Percentiles rank a stretch among this genome's conserved stretches.
These are phyloP conservation scores for Stagonosporopsis tanaceti DNA, from an alignment of 2,329 filamentous ascomycete species.

Conservation along the genomic window DNA sequence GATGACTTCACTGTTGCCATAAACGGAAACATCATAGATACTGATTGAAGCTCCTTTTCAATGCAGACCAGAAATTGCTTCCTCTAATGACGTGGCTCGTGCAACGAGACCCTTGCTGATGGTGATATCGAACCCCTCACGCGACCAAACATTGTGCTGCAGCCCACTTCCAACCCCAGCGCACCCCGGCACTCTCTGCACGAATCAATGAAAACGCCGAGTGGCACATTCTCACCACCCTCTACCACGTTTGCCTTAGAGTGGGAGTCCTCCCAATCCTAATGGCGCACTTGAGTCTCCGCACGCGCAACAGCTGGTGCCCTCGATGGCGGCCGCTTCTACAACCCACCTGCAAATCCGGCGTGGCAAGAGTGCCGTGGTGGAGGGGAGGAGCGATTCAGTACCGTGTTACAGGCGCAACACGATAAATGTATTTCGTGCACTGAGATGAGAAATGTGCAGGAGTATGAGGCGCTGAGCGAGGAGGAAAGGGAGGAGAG, in stretches of 20 bases:
- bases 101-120: background rate
- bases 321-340: background rate
- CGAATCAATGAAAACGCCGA: background rate
- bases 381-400: background rate
- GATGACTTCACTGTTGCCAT: background rate
- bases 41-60: background rate
- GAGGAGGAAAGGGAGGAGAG: background rate
- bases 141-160: background rate
- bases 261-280: background rate
- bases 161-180: no score
- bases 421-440: constrained; percentile 5
- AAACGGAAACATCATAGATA: background rate
- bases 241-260: background rate
- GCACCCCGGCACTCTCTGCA: background rate
- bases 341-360: background rate
- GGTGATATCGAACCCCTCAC: constrained; percentile 8
- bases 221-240: background rate
- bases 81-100: background rate
- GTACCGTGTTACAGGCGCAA: background rate
- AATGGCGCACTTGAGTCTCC: background rate
- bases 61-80: background rate
- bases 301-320: background rate
- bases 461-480: background rate
- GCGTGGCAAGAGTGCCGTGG: background rate
- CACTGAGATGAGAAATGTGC: background rate